Evolutionary conservation across 73 alveolate species (phyloP).

Genomic region (Paramecium pentaurelia): DNA sequence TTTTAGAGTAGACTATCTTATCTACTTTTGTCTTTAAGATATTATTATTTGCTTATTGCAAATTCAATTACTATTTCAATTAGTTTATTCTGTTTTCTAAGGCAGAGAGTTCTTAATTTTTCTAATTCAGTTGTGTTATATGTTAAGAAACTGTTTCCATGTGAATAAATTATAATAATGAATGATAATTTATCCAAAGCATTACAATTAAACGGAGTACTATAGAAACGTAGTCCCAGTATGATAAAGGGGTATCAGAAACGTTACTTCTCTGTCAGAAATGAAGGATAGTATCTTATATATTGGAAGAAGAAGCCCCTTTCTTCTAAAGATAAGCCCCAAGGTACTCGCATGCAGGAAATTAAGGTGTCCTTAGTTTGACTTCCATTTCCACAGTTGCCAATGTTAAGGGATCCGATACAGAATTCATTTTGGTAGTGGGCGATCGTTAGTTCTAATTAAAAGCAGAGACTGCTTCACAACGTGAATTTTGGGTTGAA

Average conservation of each 20-base stretch:
- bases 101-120: background rate
- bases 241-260: background rate
- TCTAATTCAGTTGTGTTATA: background rate
- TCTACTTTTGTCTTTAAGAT: background rate
- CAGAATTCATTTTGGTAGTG: conserved; percentile 23
- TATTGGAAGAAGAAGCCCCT: conserved; percentile 5
- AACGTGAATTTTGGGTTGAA: background rate
- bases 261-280: background rate
- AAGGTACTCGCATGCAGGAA: background rate
- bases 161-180: background rate
- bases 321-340: conserved; percentile 18
- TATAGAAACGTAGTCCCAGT: background rate
- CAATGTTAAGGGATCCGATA: background rate
- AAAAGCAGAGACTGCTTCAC: conserved; percentile 2
- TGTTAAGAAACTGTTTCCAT: conserved; percentile 17
- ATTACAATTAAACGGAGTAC: background rate
- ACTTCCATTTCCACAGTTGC: background rate
- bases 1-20: background rate
- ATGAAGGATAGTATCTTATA: background rate
- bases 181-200: background rate
- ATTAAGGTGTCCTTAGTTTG: conserved; percentile 7
- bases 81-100: background rate
- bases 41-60: background rate
- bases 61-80: background rate
- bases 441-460: background rate